These are phyloP conservation scores for Teunomyces pallodes DNA, from an alignment of 805 yeast species.

Conservation along the genomic window DNA sequence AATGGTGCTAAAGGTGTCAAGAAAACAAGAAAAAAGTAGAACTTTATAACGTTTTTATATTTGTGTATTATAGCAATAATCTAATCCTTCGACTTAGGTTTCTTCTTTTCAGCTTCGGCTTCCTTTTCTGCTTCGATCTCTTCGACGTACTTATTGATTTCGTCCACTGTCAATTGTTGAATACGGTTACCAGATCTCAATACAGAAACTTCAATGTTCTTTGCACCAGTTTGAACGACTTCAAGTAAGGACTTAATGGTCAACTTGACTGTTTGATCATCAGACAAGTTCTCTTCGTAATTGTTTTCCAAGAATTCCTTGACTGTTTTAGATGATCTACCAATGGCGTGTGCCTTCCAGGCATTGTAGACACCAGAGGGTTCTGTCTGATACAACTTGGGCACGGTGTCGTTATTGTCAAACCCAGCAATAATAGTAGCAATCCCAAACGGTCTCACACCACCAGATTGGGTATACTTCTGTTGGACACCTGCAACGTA, in stretches of 20 bases:
- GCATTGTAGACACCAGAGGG: constrained; percentile 97
- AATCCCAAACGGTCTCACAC: constrained; percentile 97
- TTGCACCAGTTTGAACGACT: constrained; percentile 97
- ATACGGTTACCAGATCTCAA: constrained; percentile 68
- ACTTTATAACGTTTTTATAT: neutral
- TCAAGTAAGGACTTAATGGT: constrained; percentile 86
- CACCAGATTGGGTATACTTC: constrained; percentile 95
- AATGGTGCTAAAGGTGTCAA: constrained; percentile 15
- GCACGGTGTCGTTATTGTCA: constrained; percentile 77
- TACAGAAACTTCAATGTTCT: constrained; percentile 89
- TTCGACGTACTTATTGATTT: constrained; percentile 70
- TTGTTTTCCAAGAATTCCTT: constrained; percentile 93
- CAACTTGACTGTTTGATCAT: constrained; percentile 71
- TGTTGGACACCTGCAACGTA: constrained; percentile 98
- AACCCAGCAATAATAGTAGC: constrained; percentile 95
- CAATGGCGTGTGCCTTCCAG: constrained; percentile 98
- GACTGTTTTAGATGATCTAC: constrained; percentile 91
- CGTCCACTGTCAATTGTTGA: constrained; percentile 61
- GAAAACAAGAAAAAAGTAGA: constrained; percentile 19
- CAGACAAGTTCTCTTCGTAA: constrained; percentile 61
- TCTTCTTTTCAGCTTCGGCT: constrained; percentile 76
- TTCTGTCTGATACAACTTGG: constrained; percentile 89
- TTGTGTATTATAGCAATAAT: neutral
- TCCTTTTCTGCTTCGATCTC: constrained; percentile 86
- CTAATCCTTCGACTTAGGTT: constrained; percentile 27